Base-by-base conservation (phyloP, 495 filamentous ascomycete species). In the Venustampulla echinocandica region DNA sequence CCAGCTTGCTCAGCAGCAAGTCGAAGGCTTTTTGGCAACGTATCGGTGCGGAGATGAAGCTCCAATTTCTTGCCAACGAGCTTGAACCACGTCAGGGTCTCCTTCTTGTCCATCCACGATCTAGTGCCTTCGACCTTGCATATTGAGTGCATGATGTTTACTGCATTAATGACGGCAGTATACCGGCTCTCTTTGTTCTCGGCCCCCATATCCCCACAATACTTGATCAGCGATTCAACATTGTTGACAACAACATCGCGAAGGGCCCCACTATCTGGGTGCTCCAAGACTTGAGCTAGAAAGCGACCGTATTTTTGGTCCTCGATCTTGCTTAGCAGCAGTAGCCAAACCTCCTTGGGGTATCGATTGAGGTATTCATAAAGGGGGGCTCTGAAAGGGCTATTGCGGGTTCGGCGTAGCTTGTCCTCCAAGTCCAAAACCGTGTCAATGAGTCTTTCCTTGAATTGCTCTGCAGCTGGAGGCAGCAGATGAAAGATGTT, bases 401-500 rank as follows among this genome's bases (percentile, higher is more conserved):
- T 95, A 54, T 85, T 82, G n/a, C 87, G 83, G 2, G 92, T 99
- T 53, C 92, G 70, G 17, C 92, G 78, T 20, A 99, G 69, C 44
- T 84, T 84, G 32, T 82, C 75, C 60, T 99, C 92, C 0, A 99
- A 75, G 27, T 90, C 84, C 50, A 97, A 67, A 13, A 94, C 88
- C 36, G 84, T 88, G 55, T 92, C 82, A 44, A 97, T 81, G 15
- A 97, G 76, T 24, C 82, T 74, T 36, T 88, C 84, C 67, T 97
- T 88, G 63, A 97, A 99, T 10, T 84, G 76, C 32, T 85, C 84
- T 10, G 92, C 92, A 9, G 88, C 85, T 0, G 87, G 74, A 0
- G 92, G 92, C 1, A 99, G 68, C 6, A 97, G 77, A 58, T 99
- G 90, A 64, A 97, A 99, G 42, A 97, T 89, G 56, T 96, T 90